These are phyloP conservation scores for Amanita muscaria DNA, from an alignment of 768 basidiomycete species.

Conservation along the genomic window DNA sequence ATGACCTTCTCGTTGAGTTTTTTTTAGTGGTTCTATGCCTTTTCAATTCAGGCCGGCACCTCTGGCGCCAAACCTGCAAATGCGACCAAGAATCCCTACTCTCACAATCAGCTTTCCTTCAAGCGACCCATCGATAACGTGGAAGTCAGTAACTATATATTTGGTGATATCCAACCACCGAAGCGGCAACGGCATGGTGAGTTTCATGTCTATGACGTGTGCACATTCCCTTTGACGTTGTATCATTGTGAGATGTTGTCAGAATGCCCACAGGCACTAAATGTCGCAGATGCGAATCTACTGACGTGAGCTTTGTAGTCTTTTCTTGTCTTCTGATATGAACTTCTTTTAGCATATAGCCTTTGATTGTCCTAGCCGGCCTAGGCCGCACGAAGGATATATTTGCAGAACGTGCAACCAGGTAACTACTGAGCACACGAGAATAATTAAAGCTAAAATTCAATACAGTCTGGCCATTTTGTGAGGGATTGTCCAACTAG, in stretches of 20 bases:
- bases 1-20: background rate
- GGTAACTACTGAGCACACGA: slow-evolving; percentile 27
- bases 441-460: background rate
- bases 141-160: slow-evolving; percentile 58
- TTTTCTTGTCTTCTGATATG: background rate
- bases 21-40: slow-evolving; percentile 94
- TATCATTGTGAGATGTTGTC: slow-evolving; percentile 26
- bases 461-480: slow-evolving; percentile 63
- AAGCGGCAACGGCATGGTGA: slow-evolving; percentile 53
- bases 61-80: slow-evolving; percentile 44
- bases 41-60: slow-evolving; percentile 61
- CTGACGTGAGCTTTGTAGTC: slow-evolving; percentile 41
- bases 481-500: slow-evolving; percentile 84
- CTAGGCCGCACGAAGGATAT: slow-evolving; percentile 76
- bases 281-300: slow-evolving; percentile 68
- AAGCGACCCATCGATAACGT: slow-evolving; percentile 51
- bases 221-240: slow-evolving; percentile 7
- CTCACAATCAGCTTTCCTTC: slow-evolving; percentile 26
- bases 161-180: slow-evolving; percentile 51
- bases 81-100: slow-evolving; percentile 64
- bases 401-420: slow-evolving; percentile 79
- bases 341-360: slow-evolving; percentile 54
- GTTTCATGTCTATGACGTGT: background rate
- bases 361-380: slow-evolving; percentile 64
- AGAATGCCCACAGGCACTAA: slow-evolving; percentile 65